Conservation (phyloP, 2,329 filamentous ascomycete genomes). For the Diplodia corticola region DNA sequence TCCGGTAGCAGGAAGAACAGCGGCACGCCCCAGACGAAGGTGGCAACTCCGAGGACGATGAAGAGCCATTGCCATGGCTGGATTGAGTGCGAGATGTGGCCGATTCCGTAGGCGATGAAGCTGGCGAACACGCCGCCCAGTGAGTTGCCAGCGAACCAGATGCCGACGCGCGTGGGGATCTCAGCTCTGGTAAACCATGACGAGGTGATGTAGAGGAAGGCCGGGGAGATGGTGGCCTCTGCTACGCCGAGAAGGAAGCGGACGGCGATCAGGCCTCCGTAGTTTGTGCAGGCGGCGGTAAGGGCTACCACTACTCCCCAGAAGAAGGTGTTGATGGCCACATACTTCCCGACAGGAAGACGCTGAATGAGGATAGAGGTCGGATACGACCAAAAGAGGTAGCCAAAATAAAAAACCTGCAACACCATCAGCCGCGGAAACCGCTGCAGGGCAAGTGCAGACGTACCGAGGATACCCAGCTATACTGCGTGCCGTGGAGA, state of each 20-base stretch:
- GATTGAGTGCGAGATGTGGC: slow-evolving; percentile 28
- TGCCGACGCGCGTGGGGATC: slow-evolving; percentile 50
- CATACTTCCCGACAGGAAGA: slow-evolving; percentile 51
- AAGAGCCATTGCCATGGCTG: slow-evolving; percentile 50
- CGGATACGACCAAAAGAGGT: slow-evolving; percentile 54
- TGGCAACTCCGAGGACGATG: slow-evolving; percentile 48
- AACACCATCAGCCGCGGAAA: background rate
- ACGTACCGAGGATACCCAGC: slow-evolving; percentile 51
- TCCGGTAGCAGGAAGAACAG: slow-evolving; percentile 45
- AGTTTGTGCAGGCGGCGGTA: slow-evolving; percentile 30
- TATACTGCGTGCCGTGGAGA: slow-evolving; percentile 28
- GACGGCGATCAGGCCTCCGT: slow-evolving; percentile 31
- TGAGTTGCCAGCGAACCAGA: slow-evolving; percentile 51
- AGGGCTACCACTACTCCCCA: slow-evolving; percentile 52
- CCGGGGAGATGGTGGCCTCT: slow-evolving; percentile 29
- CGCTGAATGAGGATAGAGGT: slow-evolving; percentile 52
- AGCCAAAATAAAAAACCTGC: slow-evolving; percentile 50
- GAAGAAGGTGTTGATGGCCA: slow-evolving; percentile 51
- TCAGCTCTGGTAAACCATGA: slow-evolving; percentile 27
- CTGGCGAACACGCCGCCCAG: slow-evolving; percentile 49
- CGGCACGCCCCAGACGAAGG: slow-evolving; percentile 46
- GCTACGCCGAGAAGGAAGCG: slow-evolving; percentile 35
- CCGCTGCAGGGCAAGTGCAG: no score
- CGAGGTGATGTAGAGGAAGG: slow-evolving; percentile 32
- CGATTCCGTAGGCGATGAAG: slow-evolving; percentile 22